Evolutionary conservation across 1,139 yeast genomes (phyloP).

Genomic region (Kodamaea derodonti): DNA sequence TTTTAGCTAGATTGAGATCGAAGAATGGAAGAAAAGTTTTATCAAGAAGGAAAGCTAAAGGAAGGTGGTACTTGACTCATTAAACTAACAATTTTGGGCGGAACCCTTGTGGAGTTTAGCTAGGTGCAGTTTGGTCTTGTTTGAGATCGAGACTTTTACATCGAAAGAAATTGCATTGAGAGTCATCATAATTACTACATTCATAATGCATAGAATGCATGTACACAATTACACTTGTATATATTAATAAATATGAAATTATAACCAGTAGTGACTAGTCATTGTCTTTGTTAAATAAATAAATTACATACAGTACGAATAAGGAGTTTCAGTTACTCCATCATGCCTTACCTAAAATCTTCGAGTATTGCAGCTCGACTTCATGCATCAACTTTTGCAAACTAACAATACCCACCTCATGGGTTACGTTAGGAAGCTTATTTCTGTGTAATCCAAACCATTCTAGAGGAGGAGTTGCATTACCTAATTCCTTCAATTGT

Average conservation of each 20-base stretch:
- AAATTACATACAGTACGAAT: no score
- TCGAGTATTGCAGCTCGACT: constrained; percentile 50
- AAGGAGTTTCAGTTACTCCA: no score
- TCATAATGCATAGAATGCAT: no score
- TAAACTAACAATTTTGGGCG: constrained; percentile 19
- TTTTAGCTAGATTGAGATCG: constrained; percentile 81
- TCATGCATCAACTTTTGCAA: constrained; percentile 71
- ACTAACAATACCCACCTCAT: constrained; percentile 69
- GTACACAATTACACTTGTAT: no score
- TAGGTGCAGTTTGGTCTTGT: no score
- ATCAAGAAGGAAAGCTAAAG: constrained; percentile 77
- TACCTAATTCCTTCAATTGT: constrained; percentile 83
- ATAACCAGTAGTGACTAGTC: no score
- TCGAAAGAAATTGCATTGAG: no score
- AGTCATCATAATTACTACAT: no score
- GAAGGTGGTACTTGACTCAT: constrained; percentile 91
- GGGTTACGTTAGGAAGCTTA: constrained; percentile 81
- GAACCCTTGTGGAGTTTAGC: no score
- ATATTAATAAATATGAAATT: no score
- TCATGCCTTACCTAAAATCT: constrained; percentile 40
- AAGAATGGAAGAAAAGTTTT: constrained; percentile 76
- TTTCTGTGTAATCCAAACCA: constrained; percentile 95
- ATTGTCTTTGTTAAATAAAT: no score
- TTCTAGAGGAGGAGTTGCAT: constrained; percentile 95
- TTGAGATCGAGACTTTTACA: no score